A percentile compares a stretch with the other conserved stretches of the same genome.
Evolutionary conservation across 2,329 filamentous ascomycete genomes (phyloP).

Genomic region (Macrophomina phaseolina): DNA sequence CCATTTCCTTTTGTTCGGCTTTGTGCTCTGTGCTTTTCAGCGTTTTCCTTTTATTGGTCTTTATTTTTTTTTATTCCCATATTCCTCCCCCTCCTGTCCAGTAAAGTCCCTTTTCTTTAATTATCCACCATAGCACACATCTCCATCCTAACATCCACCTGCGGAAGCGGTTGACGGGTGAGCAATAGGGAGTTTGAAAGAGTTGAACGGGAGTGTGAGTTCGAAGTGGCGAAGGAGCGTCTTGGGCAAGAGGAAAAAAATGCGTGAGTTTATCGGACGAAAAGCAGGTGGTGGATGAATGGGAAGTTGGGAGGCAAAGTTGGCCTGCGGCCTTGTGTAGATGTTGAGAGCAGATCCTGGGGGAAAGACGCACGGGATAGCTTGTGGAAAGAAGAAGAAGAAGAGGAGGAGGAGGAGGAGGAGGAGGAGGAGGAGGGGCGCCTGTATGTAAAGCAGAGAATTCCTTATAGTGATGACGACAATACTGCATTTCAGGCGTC

Average conservation of each 20-base stretch:
- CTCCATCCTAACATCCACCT: background rate
- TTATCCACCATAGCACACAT: background rate
- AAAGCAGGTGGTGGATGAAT: too few species aligned
- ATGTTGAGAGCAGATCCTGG: too few species aligned
- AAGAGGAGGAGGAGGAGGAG: background rate
- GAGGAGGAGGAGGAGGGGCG: background rate
- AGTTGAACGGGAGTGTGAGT: background rate
- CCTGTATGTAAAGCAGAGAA: conserved; percentile 17
- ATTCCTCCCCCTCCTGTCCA: background rate
- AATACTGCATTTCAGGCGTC: conserved; percentile 23
- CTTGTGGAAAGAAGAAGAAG: too few species aligned
- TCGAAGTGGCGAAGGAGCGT: background rate
- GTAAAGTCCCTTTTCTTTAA: conserved; percentile 10
- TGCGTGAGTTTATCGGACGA: too few species aligned
- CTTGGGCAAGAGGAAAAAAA: too few species aligned
- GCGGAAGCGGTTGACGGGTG: conserved; percentile 4
- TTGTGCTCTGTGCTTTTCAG: conserved; percentile 18
- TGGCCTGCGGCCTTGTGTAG: too few species aligned
- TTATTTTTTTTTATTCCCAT: background rate
- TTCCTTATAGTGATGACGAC: conserved; percentile 21
- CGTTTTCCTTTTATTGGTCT: background rate
- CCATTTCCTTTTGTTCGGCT: background rate
- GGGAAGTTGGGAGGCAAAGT: too few species aligned
- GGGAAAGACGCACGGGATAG: background rate
- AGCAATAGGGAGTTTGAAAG: background rate